Conservation (phyloP, 768 basidiomycete genomes). For the Suillus hirtellus region DNA sequence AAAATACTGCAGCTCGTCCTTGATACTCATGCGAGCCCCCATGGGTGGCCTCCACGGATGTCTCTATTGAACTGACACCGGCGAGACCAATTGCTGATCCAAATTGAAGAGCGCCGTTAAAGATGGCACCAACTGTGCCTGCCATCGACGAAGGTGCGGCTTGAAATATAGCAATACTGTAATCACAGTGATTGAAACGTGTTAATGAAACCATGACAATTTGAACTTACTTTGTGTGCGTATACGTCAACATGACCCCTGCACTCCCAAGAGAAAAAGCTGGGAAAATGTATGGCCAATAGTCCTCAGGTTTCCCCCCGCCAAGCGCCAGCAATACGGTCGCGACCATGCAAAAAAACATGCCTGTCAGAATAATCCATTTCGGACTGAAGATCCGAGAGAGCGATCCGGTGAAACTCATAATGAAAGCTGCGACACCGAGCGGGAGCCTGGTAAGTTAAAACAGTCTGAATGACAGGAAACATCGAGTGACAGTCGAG, state of each 20-base stretch:
- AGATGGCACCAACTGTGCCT: conserved; percentile 56
- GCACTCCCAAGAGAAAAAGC: conserved; percentile 49
- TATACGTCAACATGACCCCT: conserved; percentile 47
- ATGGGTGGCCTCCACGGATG: conserved; percentile 38
- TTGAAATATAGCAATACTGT: conserved; percentile 52
- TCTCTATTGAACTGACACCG: conserved; percentile 48
- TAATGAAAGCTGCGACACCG: conserved; percentile 38
- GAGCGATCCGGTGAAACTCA: conserved; percentile 41
- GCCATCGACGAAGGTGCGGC: conserved; percentile 47
- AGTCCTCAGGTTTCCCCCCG: conserved; percentile 39
- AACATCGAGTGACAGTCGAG: conserved; percentile 4
- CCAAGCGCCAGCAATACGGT: conserved; percentile 45
- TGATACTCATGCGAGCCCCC: conserved; percentile 34
- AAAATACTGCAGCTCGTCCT: conserved; percentile 47
- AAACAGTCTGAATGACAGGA: conserved; percentile 7
- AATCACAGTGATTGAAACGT: conserved; percentile 1
- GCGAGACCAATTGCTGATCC: conserved; percentile 54
- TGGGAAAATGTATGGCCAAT: conserved; percentile 51
- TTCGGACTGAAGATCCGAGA: conserved; percentile 41
- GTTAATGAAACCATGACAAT: background rate
- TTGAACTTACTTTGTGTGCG: conserved; percentile 48
- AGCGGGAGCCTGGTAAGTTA: conserved; percentile 39
- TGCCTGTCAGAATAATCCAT: conserved; percentile 46
- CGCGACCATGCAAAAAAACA: conserved; percentile 37
- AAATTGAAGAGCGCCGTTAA: conserved; percentile 54